Percentiles rank a stretch among this genome's conserved stretches.
Conservation (phyloP, 495 filamentous ascomycete genomes). For the Xylaria flabelliformis region DNA sequence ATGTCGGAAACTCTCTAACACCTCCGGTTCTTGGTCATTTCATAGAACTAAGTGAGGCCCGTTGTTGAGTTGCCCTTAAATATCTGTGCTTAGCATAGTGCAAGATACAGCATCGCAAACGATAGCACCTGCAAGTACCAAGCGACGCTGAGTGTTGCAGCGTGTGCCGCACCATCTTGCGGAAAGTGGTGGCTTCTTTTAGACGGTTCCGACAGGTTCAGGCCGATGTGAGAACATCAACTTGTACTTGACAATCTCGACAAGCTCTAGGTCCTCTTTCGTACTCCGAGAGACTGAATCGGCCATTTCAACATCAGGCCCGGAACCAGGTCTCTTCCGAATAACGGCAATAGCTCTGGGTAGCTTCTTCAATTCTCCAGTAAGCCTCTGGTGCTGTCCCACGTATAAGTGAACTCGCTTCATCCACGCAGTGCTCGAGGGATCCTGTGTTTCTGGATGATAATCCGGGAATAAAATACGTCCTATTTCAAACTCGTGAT, state of each 20-base stretch:
- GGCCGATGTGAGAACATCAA: slow-evolving; percentile 85
- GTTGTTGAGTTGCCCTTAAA: neutral
- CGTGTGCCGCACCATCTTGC: neutral
- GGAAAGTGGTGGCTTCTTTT: slow-evolving; percentile 1
- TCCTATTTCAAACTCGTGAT: slow-evolving; percentile 65
- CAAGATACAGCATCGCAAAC: neutral
- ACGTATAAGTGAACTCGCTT: slow-evolving; percentile 86
- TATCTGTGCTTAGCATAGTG: neutral
- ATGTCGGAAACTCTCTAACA: neutral
- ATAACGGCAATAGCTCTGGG: slow-evolving; percentile 78
- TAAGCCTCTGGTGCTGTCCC: slow-evolving; percentile 86
- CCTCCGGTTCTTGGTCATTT: neutral
- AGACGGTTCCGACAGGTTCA: slow-evolving; percentile 72
- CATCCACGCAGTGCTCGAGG: slow-evolving; percentile 74
- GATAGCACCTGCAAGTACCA: neutral
- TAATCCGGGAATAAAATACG: slow-evolving; percentile 82
- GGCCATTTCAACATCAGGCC: slow-evolving; percentile 34
- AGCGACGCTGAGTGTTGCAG: neutral
- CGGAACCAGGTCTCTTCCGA: slow-evolving; percentile 52
- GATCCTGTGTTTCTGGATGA: slow-evolving; percentile 51
- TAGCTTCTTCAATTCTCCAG: slow-evolving; percentile 88
- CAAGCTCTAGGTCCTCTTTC: slow-evolving; percentile 61
- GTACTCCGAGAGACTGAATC: slow-evolving; percentile 28
- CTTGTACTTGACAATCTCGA: slow-evolving; percentile 89
- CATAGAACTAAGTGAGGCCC: neutral